These are phyloP conservation scores for Schwanniomyces sp. DNA, from an alignment of 805 yeast genomes.

Conservation along the genomic window DNA sequence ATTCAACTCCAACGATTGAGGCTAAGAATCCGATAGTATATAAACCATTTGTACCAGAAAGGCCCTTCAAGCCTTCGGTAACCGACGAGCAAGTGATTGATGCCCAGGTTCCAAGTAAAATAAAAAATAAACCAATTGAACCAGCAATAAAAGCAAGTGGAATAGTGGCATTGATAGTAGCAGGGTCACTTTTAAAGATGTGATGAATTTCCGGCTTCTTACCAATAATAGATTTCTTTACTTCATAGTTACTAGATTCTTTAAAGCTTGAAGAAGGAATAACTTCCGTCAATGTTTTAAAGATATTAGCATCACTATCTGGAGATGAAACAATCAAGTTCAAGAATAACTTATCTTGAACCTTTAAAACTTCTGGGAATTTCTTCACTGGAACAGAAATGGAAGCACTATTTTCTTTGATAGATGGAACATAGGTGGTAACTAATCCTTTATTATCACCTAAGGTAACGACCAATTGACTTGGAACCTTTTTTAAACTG, in stretches of 20 bases:
- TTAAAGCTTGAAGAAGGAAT: slow-evolving; percentile 27
- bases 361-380: slow-evolving; percentile 37
- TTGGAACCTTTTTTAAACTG: slow-evolving; percentile 23
- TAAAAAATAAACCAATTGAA: slow-evolving; percentile 41
- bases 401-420: slow-evolving; percentile 17
- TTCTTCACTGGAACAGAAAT: slow-evolving; percentile 24
- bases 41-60: slow-evolving; percentile 32
- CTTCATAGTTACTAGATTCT: slow-evolving; percentile 20
- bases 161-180: slow-evolving; percentile 49
- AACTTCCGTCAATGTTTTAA: slow-evolving; percentile 27
- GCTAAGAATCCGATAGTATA: slow-evolving; percentile 47
- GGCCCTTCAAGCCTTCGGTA: slow-evolving; percentile 34
- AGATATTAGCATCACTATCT: slow-evolving; percentile 17
- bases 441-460: slow-evolving; percentile 31
- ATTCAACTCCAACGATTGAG: slow-evolving; percentile 51
- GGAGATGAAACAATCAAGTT: slow-evolving; percentile 32
- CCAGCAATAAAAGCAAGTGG: slow-evolving; percentile 52
- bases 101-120: slow-evolving; percentile 47
- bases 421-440: slow-evolving; percentile 30
- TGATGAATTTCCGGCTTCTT: slow-evolving; percentile 63
- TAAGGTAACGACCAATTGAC: slow-evolving; percentile 32
- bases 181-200: slow-evolving; percentile 54
- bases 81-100: slow-evolving; percentile 24
- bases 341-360: slow-evolving; percentile 28
- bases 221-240: slow-evolving; percentile 39